A percentile compares a stretch with the other conserved stretches of the same genome.
Evolutionary conservation across 2,329 filamentous ascomycete species (phyloP).

Genomic region (Diaporthe vexans): DNA sequence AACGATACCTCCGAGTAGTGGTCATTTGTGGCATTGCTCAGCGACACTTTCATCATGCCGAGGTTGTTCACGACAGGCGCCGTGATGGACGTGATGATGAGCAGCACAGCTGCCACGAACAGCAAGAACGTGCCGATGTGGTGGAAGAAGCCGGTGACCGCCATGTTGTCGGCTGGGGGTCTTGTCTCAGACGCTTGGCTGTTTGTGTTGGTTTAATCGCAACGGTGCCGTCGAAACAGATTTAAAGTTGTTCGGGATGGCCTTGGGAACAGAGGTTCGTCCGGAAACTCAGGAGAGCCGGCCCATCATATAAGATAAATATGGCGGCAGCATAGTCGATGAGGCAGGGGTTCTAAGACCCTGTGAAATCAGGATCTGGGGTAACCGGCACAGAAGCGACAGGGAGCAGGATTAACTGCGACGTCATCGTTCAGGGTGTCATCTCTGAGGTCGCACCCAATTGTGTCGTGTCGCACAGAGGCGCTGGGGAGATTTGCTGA

Average conservation of each 20-base stretch:
- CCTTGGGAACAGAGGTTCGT: conserved; percentile 29
- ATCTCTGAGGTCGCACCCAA: background rate
- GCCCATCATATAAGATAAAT: conserved; percentile 34
- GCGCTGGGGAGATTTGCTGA: conserved; percentile 18
- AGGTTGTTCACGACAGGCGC: conserved; percentile 70
- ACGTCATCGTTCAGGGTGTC: conserved; percentile 11
- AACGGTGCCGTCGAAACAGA: background rate
- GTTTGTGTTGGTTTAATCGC: background rate
- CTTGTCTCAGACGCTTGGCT: conserved; percentile 30
- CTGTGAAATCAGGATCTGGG: conserved; percentile 28
- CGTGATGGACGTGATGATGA: conserved; percentile 71
- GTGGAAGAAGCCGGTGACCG: conserved; percentile 64
- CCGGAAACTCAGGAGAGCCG: conserved; percentile 11
- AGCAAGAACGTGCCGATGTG: conserved; percentile 71
- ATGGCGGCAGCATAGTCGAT: conserved; percentile 13
- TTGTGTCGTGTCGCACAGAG: background rate
- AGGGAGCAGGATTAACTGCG: background rate
- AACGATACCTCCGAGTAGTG: conserved; percentile 60
- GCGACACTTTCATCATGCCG: conserved; percentile 65
- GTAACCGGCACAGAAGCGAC: conserved; percentile 2
- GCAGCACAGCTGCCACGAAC: conserved; percentile 66
- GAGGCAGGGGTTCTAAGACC: background rate
- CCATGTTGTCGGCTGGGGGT: conserved; percentile 55
- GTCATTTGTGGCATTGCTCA: conserved; percentile 54
- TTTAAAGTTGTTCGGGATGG: conserved; percentile 1